These are phyloP conservation scores for Phaeosphaeria sp. DNA, from an alignment of 2,329 filamentous ascomycete species.

Conservation along the genomic window DNA sequence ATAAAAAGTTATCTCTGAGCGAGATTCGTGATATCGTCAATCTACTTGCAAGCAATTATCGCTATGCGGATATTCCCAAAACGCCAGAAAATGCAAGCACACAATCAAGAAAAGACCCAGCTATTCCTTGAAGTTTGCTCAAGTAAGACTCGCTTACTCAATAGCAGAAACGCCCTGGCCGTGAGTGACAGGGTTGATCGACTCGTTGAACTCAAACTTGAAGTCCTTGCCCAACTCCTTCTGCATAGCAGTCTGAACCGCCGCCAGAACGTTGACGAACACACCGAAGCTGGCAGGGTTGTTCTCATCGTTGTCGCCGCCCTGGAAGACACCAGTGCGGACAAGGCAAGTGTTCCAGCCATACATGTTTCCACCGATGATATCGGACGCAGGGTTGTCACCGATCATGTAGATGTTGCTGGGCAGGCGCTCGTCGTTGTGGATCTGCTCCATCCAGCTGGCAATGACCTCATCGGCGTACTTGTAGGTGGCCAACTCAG, in stretches of 20 bases:
- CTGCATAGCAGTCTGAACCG: slow-evolving; percentile 69
- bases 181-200: slow-evolving; percentile 71
- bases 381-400: slow-evolving; percentile 76
- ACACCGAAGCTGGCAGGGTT: slow-evolving; percentile 81
- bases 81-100: slow-evolving; percentile 2
- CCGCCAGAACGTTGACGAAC: slow-evolving; percentile 75
- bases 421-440: slow-evolving; percentile 73
- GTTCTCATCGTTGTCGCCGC: slow-evolving; percentile 75
- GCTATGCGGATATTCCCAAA: slow-evolving; percentile 10
- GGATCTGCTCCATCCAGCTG: slow-evolving; percentile 77
- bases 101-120: neutral
- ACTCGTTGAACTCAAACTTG: slow-evolving; percentile 74
- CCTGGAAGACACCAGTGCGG: slow-evolving; percentile 79
- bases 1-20: neutral
- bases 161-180: slow-evolving; percentile 61
- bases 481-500: slow-evolving; percentile 77
- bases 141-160: slow-evolving; percentile 49
- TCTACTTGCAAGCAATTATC: slow-evolving; percentile 6
- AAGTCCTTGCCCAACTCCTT: slow-evolving; percentile 78
- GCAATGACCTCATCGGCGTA: slow-evolving; percentile 77
- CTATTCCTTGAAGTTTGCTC: neutral
- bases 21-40: neutral
- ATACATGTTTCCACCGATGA: slow-evolving; percentile 80
- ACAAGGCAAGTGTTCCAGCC: slow-evolving; percentile 83
- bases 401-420: slow-evolving; percentile 79